phyloP scores from a whole-genome alignment of 306 rosid species.

The Dalbergia cultrata region DNA sequence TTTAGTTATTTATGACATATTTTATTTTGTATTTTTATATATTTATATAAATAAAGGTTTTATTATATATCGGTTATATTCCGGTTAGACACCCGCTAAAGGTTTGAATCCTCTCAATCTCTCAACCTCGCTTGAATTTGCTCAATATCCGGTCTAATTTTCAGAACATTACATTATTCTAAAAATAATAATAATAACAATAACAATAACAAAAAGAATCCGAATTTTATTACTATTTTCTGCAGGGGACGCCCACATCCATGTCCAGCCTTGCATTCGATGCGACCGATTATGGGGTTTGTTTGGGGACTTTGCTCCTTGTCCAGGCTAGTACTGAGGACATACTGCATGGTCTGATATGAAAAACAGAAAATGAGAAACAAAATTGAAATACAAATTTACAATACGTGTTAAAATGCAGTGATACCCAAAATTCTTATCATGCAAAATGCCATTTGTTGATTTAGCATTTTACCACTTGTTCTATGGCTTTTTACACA shows the following conservation, averaged over 20 bases:
- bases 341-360: constrained; percentile 79
- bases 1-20: too few species aligned
- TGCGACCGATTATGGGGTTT: constrained; percentile 91
- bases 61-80: too few species aligned
- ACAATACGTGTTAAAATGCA: neutral
- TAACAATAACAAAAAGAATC: neutral
- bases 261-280: constrained; percentile 90
- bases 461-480: neutral
- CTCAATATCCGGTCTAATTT: too few species aligned
- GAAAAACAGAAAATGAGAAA: neutral
- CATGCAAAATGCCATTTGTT: neutral
- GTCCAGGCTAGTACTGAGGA: constrained; percentile 61
- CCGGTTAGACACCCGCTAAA: too few species aligned
- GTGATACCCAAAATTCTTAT: neutral
- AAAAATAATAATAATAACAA: neutral
- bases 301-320: constrained; percentile 82
- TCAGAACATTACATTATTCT: too few species aligned
- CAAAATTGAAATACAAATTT: too few species aligned
- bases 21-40: too few species aligned
- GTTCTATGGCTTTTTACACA: neutral
- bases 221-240: constrained; percentile 64
- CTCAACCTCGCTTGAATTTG: too few species aligned
- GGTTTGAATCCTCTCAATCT: too few species aligned
- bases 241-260: constrained; percentile 90
- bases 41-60: too few species aligned